Base-by-base conservation (phyloP, 352 stramenopile species). In the Globisporangium paroecandrum region DNA sequence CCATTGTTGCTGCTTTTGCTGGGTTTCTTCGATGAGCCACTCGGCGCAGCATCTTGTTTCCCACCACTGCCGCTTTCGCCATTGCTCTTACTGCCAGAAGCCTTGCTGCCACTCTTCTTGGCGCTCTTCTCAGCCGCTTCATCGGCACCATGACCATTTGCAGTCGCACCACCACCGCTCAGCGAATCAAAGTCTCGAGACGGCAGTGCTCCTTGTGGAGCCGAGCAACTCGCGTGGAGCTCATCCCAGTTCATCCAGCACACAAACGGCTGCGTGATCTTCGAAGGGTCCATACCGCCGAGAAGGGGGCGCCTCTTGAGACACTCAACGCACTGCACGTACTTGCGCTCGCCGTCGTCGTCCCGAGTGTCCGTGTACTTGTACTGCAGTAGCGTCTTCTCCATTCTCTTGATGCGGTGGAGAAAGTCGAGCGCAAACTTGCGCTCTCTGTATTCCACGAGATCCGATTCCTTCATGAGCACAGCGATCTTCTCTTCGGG, bases 201-300 rank as follows among this genome's bases (percentile, higher is more conserved):
- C 0, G 66, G 47, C 29, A 85, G 65, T 8, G 57, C 65, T 0
- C 85, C 78, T 63, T 93, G 78, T 0, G 85, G 85, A 27, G 83
- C 85, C n/a, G 82, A 91, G 68, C 85, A 93, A 57, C 83, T 92
- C 59, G 85, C 83, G 58, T 89, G 77, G 1, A 93, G 73, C 51
- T 93, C 85, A 62, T 93, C 85, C 80, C 82, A 92, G 60, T 93
- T 91, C 85, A 93, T 93, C 85, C 85, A 93, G 70, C 85, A 93
- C 47, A 84, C 81, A 65, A 93, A 93, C n/a, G 85, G 85, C 66
- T 93, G 78, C 2, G 74, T 71, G 43, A 91, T 66, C 68, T 87
- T 90, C 47, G 73, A 69, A 15, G 79, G 77, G 47, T 93, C 83
- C 85, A 93, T 92, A 58, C 85, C 85, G 59, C 77, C 80, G 24